A percentile compares a stretch with the other conserved stretches of the same genome.
Conservation (phyloP, 169 alveolate species). For the Eimeria zaria region DNA sequence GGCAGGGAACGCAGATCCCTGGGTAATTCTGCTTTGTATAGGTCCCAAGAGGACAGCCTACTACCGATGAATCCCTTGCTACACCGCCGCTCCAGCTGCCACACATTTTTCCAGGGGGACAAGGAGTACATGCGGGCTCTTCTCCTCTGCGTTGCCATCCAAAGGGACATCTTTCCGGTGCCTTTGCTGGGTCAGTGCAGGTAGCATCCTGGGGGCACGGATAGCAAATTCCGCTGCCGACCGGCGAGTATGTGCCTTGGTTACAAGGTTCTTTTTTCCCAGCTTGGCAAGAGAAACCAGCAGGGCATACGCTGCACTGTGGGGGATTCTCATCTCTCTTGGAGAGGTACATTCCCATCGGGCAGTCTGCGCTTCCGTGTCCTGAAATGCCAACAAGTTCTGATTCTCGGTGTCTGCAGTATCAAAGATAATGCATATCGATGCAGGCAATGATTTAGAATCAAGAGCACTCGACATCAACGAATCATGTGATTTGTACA, state of each 20-base stretch:
- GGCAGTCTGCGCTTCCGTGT: slow-evolving; percentile 15
- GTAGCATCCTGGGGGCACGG: slow-evolving; percentile 47
- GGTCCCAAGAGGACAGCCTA: slow-evolving; percentile 47
- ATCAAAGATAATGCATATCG: not conserved
- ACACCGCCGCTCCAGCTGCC: slow-evolving; percentile 26
- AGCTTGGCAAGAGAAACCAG: slow-evolving; percentile 61
- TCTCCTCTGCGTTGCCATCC: slow-evolving; percentile 78
- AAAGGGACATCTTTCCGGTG: slow-evolving; percentile 44
- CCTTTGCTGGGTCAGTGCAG: slow-evolving; percentile 65
- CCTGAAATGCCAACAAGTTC: not conserved
- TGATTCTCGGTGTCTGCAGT: slow-evolving; percentile 24
- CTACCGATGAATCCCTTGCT: not conserved
- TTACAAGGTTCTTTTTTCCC: not conserved
- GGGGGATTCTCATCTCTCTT: not conserved
- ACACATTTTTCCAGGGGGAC: slow-evolving; percentile 69
- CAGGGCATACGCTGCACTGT: slow-evolving; percentile 45
- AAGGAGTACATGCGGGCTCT: slow-evolving; percentile 42
- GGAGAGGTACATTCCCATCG: slow-evolving; percentile 50
- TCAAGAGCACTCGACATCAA: not conserved
- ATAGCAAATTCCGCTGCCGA: slow-evolving; percentile 44
- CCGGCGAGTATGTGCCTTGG: slow-evolving; percentile 53
- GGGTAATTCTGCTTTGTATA: slow-evolving; percentile 57
- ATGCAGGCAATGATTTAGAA: not conserved
- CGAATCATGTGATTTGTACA: not conserved
- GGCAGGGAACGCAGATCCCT: slow-evolving; percentile 65